phyloP scores from a whole-genome alignment of 1,284 basidiomycete genomes.

The Puccinia novopanici region DNA sequence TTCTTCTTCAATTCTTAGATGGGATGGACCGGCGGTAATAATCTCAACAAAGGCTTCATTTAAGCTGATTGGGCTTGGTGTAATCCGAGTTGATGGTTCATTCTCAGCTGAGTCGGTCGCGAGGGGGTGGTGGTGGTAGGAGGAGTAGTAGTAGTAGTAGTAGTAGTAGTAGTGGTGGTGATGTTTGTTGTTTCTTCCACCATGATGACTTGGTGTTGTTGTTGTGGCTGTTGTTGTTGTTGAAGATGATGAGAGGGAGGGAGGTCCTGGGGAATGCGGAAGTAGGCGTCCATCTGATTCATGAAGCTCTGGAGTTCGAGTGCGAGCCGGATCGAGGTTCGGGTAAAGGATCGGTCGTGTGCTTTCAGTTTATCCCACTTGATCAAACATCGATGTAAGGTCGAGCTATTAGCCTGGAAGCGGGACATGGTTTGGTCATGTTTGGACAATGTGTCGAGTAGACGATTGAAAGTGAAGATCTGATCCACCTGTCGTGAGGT shows the following conservation, averaged over 20 bases:
- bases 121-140: not conserved
- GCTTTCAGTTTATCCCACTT: constrained; percentile 36
- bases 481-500: constrained; percentile 39
- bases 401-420: constrained; percentile 26
- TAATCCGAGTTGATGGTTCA: not conserved
- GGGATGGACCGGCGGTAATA: constrained; percentile 10
- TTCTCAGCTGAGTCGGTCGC: not conserved
- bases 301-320: constrained; percentile 31
- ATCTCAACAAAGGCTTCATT: constrained; percentile 36
- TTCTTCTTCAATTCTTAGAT: not conserved
- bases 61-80: not conserved
- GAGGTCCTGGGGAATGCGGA: not conserved
- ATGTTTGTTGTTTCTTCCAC: constrained; percentile 28
- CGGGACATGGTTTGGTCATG: constrained; percentile 17
- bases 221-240: not conserved
- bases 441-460: constrained; percentile 11
- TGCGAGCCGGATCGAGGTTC: constrained; percentile 17
- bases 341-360: constrained; percentile 23
- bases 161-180: constrained; percentile 4
- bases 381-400: constrained; percentile 31
- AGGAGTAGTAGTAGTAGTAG: too few relatives aligned
- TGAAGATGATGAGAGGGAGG: not conserved
- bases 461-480: constrained; percentile 17
- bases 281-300: constrained; percentile 16
- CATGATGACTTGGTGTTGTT: constrained; percentile 13